These are phyloP conservation scores for Balamuthia mandrillaris DNA, from an alignment of 208 protist genomes.

Conservation along the genomic window DNA sequence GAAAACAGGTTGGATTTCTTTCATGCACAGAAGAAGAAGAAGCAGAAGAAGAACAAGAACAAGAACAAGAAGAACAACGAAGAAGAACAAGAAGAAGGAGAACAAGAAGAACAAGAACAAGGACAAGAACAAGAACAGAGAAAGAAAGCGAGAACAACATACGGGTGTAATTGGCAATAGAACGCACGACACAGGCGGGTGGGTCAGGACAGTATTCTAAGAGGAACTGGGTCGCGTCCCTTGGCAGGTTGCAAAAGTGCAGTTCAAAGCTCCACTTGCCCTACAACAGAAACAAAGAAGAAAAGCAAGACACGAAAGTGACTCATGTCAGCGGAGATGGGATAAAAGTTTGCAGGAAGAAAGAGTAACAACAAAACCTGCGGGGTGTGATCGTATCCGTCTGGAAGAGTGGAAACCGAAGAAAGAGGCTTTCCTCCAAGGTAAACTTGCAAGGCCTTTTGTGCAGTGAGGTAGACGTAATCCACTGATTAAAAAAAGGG, in stretches of 20 bases:
- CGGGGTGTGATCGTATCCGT: conserved; percentile 35
- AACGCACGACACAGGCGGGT: neutral
- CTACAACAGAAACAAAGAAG: neutral
- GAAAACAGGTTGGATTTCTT: neutral
- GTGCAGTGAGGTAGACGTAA: neutral
- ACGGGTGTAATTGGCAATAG: neutral
- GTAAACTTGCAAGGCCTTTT: neutral
- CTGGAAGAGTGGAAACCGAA: conserved; percentile 1
- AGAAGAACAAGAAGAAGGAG: no score
- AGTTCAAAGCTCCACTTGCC: neutral
- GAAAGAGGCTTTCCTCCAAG: neutral
- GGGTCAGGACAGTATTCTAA: neutral
- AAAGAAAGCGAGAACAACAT: neutral
- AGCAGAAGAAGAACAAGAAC: neutral
- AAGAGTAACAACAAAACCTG: neutral
- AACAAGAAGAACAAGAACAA: no score
- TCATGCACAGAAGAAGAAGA: neutral
- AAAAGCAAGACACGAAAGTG: neutral
- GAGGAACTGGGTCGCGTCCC: neutral
- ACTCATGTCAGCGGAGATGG: neutral
- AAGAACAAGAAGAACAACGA: neutral
- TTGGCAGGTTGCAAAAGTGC: neutral
- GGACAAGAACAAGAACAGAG: no score
- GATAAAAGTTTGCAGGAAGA: neutral
- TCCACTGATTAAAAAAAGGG: neutral